Conservation (phyloP, 179 eudicot genomes). For the Patellifolia procumbens region DNA sequence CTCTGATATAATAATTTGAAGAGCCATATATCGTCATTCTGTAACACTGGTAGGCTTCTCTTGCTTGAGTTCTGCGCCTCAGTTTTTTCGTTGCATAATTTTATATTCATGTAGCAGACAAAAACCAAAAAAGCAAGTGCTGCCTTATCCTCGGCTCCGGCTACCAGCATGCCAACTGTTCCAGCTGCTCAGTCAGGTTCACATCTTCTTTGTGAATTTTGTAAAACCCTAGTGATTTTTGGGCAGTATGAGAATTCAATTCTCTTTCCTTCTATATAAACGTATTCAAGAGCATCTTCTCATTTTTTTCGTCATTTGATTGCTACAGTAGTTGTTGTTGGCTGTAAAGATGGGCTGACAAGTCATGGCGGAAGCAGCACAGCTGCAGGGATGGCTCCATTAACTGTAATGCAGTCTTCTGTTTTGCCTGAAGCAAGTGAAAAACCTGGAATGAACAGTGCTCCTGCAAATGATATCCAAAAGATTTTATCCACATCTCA, state of each 20-base stretch:
- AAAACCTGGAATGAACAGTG: conserved; percentile 9
- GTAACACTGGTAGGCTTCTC: not conserved
- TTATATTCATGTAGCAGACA: conserved; percentile 45
- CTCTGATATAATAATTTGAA: not conserved
- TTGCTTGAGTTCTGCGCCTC: too few species aligned
- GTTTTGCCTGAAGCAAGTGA: conserved; percentile 32
- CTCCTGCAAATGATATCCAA: conserved; percentile 35
- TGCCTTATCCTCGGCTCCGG: conserved; percentile 48
- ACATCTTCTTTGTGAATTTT: not conserved
- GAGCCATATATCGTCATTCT: not conserved
- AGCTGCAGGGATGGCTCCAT: conserved; percentile 17
- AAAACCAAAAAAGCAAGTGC: conserved; percentile 65
- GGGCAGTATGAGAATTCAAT: not conserved
- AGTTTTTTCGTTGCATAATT: conserved; percentile 11
- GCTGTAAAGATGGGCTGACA: conserved; percentile 48
- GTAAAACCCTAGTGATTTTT: not conserved
- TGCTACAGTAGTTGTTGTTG: conserved; percentile 34
- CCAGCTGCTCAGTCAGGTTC: conserved; percentile 58
- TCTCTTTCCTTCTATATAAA: not conserved
- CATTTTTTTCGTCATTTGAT: conserved; percentile 1
- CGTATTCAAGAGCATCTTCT: not conserved
- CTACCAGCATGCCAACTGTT: conserved; percentile 34
- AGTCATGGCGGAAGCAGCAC: conserved; percentile 32
- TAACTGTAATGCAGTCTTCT: conserved; percentile 24
- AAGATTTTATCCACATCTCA: conserved; percentile 37